Percentiles rank a stretch among this genome's conserved stretches.
phyloP scores from a whole-genome alignment of 352 stramenopile species.

The Pythium volutum region DNA sequence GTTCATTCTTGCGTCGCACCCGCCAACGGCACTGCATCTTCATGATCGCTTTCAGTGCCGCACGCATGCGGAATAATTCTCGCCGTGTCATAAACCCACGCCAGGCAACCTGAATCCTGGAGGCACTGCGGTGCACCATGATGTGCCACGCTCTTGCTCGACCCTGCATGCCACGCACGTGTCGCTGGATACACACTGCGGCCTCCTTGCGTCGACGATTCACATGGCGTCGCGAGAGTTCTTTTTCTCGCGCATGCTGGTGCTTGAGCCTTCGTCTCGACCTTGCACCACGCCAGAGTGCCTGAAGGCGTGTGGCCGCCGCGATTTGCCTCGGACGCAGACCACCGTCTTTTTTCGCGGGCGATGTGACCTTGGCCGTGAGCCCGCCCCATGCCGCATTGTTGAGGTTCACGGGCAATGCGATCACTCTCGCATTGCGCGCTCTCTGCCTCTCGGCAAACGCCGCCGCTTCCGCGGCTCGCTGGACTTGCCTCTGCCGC shows the following conservation, averaged over 20 bases:
- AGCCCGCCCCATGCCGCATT: constrained; percentile 12
- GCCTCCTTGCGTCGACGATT: constrained; percentile 32
- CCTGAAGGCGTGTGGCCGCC: constrained; percentile 45
- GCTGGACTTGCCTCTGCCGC: constrained; percentile 10
- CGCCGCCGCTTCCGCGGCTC: constrained; percentile 24
- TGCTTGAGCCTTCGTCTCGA: constrained; percentile 40
- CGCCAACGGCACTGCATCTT: constrained; percentile 52
- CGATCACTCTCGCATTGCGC: not conserved
- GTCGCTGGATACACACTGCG: constrained; percentile 56
- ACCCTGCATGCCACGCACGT: constrained; percentile 48
- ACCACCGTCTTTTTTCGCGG: constrained; percentile 12
- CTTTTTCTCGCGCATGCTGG: constrained; percentile 31
- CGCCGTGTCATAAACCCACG: constrained; percentile 43
- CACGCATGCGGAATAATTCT: constrained; percentile 40
- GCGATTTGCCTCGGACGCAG: constrained; percentile 22
- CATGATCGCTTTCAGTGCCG: constrained; percentile 42
- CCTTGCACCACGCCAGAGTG: constrained; percentile 43
- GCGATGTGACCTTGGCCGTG: not conserved
- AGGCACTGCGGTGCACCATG: constrained; percentile 39
- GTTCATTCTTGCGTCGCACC: constrained; percentile 29
- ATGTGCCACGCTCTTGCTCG: constrained; percentile 34
- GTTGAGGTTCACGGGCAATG: not conserved
- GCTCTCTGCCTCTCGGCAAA: constrained; percentile 14
- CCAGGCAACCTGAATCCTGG: constrained; percentile 56
- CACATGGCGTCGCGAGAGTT: constrained; percentile 27